Evolutionary conservation across 2,329 filamentous ascomycete species (phyloP).

Genomic region (Cytospora piceicola): DNA sequence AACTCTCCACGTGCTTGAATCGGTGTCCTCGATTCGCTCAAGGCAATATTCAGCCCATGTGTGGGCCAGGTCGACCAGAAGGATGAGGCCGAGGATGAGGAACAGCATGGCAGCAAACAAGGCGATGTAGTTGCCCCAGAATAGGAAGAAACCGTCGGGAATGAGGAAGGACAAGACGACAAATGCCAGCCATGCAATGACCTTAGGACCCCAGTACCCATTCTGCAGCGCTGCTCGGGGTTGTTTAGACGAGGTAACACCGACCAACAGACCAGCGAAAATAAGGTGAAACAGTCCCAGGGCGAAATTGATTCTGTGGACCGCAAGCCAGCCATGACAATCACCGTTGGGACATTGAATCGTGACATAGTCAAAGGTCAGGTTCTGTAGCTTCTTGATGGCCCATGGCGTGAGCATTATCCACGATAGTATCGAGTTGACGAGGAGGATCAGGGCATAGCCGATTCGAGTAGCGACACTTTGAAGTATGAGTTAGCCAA

Average conservation of each 20-base stretch:
- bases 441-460: constrained; percentile 86
- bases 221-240: constrained; percentile 89
- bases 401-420: constrained; percentile 99
- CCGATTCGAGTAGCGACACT: constrained; percentile 97
- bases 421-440: constrained; percentile 98
- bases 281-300: constrained; percentile 92
- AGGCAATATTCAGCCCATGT: constrained; percentile 97
- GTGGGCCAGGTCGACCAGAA: constrained; percentile 93
- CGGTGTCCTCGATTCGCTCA: constrained; percentile 86
- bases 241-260: constrained; percentile 85
- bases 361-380: constrained; percentile 94
- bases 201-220: constrained; percentile 98
- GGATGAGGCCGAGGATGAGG: constrained; percentile 85
- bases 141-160: constrained; percentile 89
- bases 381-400: constrained; percentile 88
- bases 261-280: constrained; percentile 81
- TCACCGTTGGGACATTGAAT: constrained; percentile 89
- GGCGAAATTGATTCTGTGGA: constrained; percentile 97
- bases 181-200: constrained; percentile 84
- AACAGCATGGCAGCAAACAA: constrained; percentile 90
- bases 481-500: constrained; percentile 30
- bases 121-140: constrained; percentile 94
- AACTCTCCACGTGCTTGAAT: constrained; percentile 82
- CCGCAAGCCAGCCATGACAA: constrained; percentile 94
- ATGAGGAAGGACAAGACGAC: constrained; percentile 95